Evolutionary conservation across 805 yeast species (phyloP), one percentile per base, ranked within the genome.

Genomic region (baker's yeast (Saccharomyces cerevisiae)): DNA sequence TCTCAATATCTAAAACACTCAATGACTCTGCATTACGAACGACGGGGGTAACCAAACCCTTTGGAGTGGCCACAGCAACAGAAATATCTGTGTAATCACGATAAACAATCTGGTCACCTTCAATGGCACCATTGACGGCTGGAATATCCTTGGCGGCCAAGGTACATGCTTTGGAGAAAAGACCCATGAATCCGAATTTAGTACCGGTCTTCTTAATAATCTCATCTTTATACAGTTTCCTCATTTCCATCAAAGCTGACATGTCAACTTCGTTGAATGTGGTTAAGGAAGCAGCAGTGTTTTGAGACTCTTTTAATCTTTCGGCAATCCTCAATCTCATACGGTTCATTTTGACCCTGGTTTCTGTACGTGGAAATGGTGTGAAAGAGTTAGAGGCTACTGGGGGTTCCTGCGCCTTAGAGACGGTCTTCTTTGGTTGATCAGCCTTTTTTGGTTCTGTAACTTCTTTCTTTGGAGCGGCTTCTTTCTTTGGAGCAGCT

Each of bases 241-340:
- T 85, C 90, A 94, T 84, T 68, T 89, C 94, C 79, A 94, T 78
- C 65, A 94, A 75, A 59, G 86, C 82, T 52, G 94, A 79, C 98
- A 92, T 94, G 76, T 92, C 99, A 60, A 89, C 96, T 78, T 92
- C 99, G 76, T 92, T 92, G 82, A 92, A 92, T 51, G 99, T 92
- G 54, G 99, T 92, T 70, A 92, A 82, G 49, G 98, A 89, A 41
- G 99, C 99, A 61, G 98, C 96, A 54, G 98, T 91, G 80, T 94
- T 94, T 77, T 92, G 99, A 36, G 98, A 88, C 79, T 94, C 98
- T 89, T 92, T 92, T 71, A 92, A 86, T 77, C 99, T 89, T 79
- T 92, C 98, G 57, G 99, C 96, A 63, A 94, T 94, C 81, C 99
- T 89, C 76, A 89, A 76, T 78, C 99, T 87, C 98, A 92, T 94